Evolutionary conservation across 1,284 basidiomycete species (phyloP).

Genomic region (Stereum hirsutum): DNA sequence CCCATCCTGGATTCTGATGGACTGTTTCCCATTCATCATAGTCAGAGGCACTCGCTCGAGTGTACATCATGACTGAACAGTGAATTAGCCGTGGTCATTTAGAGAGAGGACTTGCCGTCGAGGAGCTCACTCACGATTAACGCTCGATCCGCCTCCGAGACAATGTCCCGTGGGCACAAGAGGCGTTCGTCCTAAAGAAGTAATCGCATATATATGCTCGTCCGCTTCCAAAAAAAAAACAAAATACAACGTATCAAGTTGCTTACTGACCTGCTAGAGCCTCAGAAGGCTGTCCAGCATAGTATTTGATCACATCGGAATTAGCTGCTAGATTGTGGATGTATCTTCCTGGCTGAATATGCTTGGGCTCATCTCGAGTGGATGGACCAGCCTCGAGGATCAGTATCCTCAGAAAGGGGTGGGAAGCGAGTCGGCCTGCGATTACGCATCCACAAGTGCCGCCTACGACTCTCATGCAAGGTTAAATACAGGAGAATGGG

Average conservation of each 20-base stretch:
- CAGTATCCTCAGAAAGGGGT: conserved; percentile 31
- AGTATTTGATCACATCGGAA: conserved; percentile 30
- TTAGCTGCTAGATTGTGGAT: conserved; percentile 27
- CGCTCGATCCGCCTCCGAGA: conserved; percentile 49
- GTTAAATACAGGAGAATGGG: neutral
- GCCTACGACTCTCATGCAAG: conserved; percentile 19
- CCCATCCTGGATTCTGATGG: conserved; percentile 45
- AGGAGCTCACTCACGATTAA: conserved; percentile 36
- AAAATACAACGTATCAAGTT: too few species aligned
- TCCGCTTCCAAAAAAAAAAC: too few species aligned
- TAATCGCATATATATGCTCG: too few species aligned
- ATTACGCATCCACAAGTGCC: conserved; percentile 39
- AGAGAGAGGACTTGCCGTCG: neutral
- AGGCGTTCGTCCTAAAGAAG: too few species aligned
- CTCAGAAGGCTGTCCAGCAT: conserved; percentile 30
- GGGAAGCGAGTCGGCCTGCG: conserved; percentile 36
- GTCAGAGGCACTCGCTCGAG: conserved; percentile 43
- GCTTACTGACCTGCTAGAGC: conserved; percentile 37
- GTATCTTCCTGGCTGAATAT: conserved; percentile 43
- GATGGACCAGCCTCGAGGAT: conserved; percentile 37
- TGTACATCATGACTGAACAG: conserved; percentile 39
- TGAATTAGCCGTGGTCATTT: neutral
- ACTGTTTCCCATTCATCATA: conserved; percentile 45
- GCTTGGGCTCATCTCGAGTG: conserved; percentile 29
- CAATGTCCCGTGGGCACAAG: conserved; percentile 35